phyloP scores from a whole-genome alignment of 257 asterid species.

The Solanum infundibuliforme region DNA sequence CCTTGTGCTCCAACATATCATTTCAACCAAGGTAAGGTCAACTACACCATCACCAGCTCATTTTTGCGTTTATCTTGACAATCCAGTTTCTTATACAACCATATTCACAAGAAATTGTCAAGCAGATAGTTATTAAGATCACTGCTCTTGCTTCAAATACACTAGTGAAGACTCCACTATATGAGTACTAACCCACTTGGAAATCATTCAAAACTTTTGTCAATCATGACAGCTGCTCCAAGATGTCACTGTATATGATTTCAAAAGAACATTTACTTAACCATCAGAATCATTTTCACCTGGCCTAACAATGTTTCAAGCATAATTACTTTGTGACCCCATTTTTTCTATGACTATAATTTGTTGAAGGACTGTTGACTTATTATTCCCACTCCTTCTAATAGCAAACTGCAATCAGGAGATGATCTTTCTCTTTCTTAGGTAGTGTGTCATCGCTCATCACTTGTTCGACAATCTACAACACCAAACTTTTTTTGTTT shows the following conservation, averaged over 20 bases:
- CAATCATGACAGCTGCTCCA: neutral
- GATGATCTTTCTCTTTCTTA: neutral
- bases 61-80: neutral
- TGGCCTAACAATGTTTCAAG: neutral
- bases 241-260: neutral
- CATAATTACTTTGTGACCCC: neutral
- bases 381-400: neutral
- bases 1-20: neutral
- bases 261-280: neutral
- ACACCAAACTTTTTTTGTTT: neutral
- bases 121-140: neutral
- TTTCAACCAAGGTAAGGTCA: neutral
- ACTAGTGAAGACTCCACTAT: neutral
- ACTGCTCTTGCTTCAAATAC: neutral
- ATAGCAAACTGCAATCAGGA: neutral
- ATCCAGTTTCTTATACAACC: neutral
- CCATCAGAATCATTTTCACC: neutral
- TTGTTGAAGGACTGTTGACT: neutral
- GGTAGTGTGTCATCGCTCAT: neutral
- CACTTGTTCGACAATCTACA: neutral
- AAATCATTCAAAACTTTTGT: neutral
- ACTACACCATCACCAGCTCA: neutral
- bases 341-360: neutral
- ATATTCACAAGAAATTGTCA: neutral
- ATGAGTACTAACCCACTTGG: neutral